Base-by-base conservation (phyloP, 192 early-diverging fungal genomes). In the Phlyctochytrium arcticum region DNA sequence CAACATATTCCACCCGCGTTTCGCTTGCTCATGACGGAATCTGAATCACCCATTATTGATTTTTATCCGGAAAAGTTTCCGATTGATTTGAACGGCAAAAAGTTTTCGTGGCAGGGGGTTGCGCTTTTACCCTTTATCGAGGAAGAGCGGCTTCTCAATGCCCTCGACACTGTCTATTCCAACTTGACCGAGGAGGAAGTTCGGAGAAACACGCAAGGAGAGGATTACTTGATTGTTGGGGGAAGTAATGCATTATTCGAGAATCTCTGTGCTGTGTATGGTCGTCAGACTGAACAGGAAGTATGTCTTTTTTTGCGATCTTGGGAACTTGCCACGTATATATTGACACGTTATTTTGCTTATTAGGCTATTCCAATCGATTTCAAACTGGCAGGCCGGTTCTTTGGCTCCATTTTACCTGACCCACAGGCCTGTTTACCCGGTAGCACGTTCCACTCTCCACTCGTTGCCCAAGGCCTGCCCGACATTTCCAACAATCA, bases 111-210 rank as follows among this genome's bases (percentile, higher is more conserved):
- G 95, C 95, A 99, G 76, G 95, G n/a, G 7, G 88, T 99, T 21
- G 94, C 97, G 17, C 85, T 92, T 48, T 89, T 99, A 49, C 90
- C 95, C 12, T 99, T 99, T 71, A 97, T 98, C 59, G 93, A 99
- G 50, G 84, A 93, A 63, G 72, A 85, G 19, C 81, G 92, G 54
- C 81, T 99, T 34, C 71, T 92, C 48, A 64, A 77, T 9, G 95
- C 93, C 0, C 91, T 99, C 83, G 70, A 79, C 36, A 75, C 79
- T 9, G 47, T 54, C n/a, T 82, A 84, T 58, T 27, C 46, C 5
- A 48, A 48, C n/a, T 54, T 85, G 32, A 69, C 72, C 3, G 68
- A 65, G 39, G 83, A 81, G 35, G 80, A 85, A 66, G 48, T 51
- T 3, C 6, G 15, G 17, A 54, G 81, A 9, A 83, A 83, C 56